Conservation (phyloP, 768 basidiomycete species). For the Termitomyces sp. region DNA sequence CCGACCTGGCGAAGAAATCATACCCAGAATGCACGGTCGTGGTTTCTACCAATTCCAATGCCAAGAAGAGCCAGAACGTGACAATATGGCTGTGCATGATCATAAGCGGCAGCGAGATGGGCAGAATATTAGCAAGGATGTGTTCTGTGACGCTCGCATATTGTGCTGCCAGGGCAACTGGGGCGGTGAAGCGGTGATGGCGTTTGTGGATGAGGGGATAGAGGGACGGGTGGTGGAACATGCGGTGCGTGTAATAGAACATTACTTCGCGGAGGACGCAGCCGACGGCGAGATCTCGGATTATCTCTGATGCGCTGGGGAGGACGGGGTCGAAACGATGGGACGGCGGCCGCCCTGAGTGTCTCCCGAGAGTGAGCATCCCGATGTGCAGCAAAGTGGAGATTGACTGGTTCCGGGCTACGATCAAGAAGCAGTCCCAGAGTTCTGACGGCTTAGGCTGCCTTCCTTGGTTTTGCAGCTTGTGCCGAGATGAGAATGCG, state of each 20-base stretch:
- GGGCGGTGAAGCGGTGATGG: conserved; percentile 26
- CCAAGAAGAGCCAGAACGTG: conserved; percentile 23
- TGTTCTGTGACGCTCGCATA: conserved; percentile 22
- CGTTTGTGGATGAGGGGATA: conserved; percentile 24
- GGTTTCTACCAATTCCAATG: conserved; percentile 19
- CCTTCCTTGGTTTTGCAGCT: conserved; percentile 21
- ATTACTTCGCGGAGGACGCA: conserved; percentile 21
- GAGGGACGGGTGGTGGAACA: conserved; percentile 20
- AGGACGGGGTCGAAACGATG: conserved; percentile 17
- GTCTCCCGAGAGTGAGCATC: conserved; percentile 5
- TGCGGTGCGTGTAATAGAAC: conserved; percentile 24
- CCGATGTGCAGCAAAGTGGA: conserved; percentile 16
- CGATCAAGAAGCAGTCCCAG: conserved; percentile 17
- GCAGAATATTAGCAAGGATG: conserved; percentile 22
- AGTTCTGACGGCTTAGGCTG: conserved; percentile 19
- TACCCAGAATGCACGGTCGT: conserved; percentile 24
- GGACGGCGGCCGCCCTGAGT: conserved; percentile 4
- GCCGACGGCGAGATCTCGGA: conserved; percentile 15
- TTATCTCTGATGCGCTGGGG: conserved; percentile 13
- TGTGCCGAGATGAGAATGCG: conserved; percentile 18
- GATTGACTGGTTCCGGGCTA: conserved; percentile 19
- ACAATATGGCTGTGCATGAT: conserved; percentile 20
- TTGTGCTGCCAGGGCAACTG: conserved; percentile 24
- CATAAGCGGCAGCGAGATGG: conserved; percentile 20
- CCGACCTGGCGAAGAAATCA: conserved; percentile 20